Evolutionary conservation across 2,329 filamentous ascomycete genomes (phyloP).

Genomic region (Talaromyces atroroseus): DNA sequence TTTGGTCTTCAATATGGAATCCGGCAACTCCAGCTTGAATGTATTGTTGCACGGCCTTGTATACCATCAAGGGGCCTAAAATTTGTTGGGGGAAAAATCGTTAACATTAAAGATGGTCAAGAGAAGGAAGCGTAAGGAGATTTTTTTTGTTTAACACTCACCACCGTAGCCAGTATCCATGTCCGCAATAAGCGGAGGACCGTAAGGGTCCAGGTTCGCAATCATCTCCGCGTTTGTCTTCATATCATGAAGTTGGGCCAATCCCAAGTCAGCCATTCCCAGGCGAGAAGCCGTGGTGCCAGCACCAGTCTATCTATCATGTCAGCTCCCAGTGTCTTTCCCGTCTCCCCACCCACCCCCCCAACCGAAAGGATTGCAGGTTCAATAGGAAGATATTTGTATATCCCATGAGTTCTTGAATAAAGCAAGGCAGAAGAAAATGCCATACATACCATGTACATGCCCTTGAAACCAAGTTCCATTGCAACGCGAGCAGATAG

Average conservation of each 20-base stretch:
- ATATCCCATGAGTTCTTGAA: too few species aligned
- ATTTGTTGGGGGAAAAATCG: not conserved
- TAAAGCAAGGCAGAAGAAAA: too few species aligned
- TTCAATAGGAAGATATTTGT: too few species aligned
- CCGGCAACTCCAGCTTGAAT: constrained; percentile 50
- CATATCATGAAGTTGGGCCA: constrained; percentile 50
- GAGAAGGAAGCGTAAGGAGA: not conserved
- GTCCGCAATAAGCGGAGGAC: constrained; percentile 47
- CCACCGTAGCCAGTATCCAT: constrained; percentile 51
- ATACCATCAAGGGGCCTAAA: constrained; percentile 43
- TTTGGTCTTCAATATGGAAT: constrained; percentile 55
- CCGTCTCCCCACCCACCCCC: too few species aligned
- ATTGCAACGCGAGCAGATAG: constrained; percentile 47
- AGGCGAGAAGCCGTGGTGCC: constrained; percentile 46
- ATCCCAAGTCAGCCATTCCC: constrained; percentile 47
- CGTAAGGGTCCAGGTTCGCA: constrained; percentile 45
- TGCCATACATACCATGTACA: constrained; percentile 44
- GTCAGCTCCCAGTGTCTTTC: not conserved
- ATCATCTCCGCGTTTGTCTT: constrained; percentile 53
- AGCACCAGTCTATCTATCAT: constrained; percentile 41
- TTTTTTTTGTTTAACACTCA: not conserved
- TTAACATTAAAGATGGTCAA: not conserved
- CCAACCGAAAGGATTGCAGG: not conserved
- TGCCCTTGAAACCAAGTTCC: constrained; percentile 43
- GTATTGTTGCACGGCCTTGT: constrained; percentile 47